phyloP scores from a whole-genome alignment of 2,329 filamentous ascomycete genomes.

The Fusarium abutilonis region DNA sequence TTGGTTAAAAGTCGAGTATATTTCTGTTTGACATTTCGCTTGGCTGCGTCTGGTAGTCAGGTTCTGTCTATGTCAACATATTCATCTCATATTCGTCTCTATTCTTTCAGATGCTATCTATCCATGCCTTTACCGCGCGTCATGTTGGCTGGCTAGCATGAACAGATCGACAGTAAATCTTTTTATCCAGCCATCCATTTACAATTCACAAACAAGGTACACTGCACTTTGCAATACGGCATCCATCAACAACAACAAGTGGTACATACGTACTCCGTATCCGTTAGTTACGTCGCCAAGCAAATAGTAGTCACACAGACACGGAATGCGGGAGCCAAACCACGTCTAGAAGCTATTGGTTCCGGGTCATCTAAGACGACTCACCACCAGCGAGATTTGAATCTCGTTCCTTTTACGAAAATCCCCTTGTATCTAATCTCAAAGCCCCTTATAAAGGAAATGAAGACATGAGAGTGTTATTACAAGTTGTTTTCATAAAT shows the following conservation, averaged over 20 bases:
- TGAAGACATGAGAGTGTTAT: background rate
- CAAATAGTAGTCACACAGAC: background rate
- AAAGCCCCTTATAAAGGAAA: background rate
- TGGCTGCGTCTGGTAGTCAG: slow-evolving; percentile 9
- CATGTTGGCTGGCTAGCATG: slow-evolving; percentile 23
- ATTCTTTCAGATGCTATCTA: background rate
- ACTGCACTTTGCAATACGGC: slow-evolving; percentile 2
- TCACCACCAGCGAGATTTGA: slow-evolving; percentile 24
- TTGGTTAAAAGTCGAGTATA: background rate
- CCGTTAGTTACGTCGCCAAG: slow-evolving; percentile 1
- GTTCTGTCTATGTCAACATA: background rate
- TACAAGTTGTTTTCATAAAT: background rate
- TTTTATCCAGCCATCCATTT: slow-evolving; percentile 6
- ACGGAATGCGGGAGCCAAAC: slow-evolving; percentile 13
- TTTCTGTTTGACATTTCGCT: slow-evolving; percentile 17
- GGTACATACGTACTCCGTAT: background rate
- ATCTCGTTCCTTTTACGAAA: slow-evolving; percentile 21
- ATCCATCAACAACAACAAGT: background rate
- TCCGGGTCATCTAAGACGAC: slow-evolving; percentile 8
- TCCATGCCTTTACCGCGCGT: slow-evolving; percentile 1
- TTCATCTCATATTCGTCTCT: background rate
- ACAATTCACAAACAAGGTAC: slow-evolving; percentile 4
- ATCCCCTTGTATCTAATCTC: slow-evolving; percentile 4
- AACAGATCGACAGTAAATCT: slow-evolving; percentile 22
- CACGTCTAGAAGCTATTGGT: slow-evolving; percentile 8